Conservation (phyloP, 345 rosid genomes). For the Fremontodendron californicum region DNA sequence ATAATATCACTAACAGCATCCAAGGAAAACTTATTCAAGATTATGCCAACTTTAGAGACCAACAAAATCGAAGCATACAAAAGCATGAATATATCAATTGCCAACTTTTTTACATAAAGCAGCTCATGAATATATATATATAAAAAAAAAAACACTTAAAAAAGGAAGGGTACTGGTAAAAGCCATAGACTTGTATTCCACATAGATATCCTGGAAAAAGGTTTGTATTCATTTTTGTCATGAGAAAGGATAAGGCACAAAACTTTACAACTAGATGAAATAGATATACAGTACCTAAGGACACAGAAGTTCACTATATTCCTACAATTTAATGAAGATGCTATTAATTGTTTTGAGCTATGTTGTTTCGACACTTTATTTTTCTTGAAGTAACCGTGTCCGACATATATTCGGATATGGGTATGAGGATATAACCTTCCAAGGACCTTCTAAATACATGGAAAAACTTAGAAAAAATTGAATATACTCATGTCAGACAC, state of each 20-base stretch:
- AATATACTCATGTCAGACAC: too few species aligned
- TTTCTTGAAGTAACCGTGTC: too few species aligned
- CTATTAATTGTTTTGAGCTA: conserved; percentile 62
- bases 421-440: too few species aligned
- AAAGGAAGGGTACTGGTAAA: background rate
- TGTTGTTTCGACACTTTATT: too few species aligned
- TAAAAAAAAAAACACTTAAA: too few species aligned
- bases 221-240: background rate
- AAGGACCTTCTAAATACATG: too few species aligned
- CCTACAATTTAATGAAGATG: conserved; percentile 46
- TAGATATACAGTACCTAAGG: background rate
- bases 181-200: background rate
- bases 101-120: background rate
- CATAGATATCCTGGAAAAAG: background rate
- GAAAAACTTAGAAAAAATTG: too few species aligned
- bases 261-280: background rate
- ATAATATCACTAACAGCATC: background rate
- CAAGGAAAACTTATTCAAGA: background rate
- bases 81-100: background rate
- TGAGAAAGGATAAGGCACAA: background rate
- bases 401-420: too few species aligned
- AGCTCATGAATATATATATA: too few species aligned
- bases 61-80: background rate
- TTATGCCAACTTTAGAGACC: background rate
- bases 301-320: background rate